Conservation (phyloP, 2,329 filamentous ascomycete genomes). For the Fusarium stilboides region DNA sequence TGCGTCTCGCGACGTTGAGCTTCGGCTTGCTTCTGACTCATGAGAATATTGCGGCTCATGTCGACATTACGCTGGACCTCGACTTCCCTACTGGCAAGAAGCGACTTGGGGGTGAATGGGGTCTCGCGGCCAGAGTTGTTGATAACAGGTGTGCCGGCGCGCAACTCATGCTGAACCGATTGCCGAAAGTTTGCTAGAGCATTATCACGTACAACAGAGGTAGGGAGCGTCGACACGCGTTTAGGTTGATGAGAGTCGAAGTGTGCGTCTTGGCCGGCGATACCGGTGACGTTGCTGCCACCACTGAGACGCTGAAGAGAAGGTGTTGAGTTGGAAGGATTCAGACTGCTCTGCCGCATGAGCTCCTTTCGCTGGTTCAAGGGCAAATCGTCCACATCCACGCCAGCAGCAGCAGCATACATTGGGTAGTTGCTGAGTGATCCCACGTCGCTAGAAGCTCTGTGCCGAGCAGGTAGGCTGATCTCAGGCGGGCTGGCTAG, state of each 20-base stretch:
- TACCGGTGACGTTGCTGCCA: constrained; percentile 52
- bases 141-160: constrained; percentile 57
- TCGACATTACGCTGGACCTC: constrained; percentile 67
- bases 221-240: constrained; percentile 61
- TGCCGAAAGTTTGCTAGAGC: constrained; percentile 78
- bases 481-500: constrained; percentile 49
- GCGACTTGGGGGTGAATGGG: constrained; percentile 55
- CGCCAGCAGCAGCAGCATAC: constrained; percentile 50
- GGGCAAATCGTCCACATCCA: constrained; percentile 77
- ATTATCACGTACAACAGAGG: constrained; percentile 65
- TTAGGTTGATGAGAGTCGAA: constrained; percentile 72
- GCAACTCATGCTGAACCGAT: constrained; percentile 75
- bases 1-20: constrained; percentile 72
- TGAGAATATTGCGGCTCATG: constrained; percentile 68
- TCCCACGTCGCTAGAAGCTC: constrained; percentile 59
- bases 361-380: constrained; percentile 77
- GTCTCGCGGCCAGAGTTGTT: constrained; percentile 56
- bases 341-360: constrained; percentile 68
- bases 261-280: constrained; percentile 44
- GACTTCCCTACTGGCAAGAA: constrained; percentile 56
- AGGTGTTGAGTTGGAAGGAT: constrained; percentile 50
- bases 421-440: constrained; percentile 58
- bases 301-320: constrained; percentile 47
- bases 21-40: constrained; percentile 75
- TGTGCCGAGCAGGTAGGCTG: constrained; percentile 47